Base-by-base conservation (phyloP, 345 rosid genomes). In the Rhodamnia argentea region DNA sequence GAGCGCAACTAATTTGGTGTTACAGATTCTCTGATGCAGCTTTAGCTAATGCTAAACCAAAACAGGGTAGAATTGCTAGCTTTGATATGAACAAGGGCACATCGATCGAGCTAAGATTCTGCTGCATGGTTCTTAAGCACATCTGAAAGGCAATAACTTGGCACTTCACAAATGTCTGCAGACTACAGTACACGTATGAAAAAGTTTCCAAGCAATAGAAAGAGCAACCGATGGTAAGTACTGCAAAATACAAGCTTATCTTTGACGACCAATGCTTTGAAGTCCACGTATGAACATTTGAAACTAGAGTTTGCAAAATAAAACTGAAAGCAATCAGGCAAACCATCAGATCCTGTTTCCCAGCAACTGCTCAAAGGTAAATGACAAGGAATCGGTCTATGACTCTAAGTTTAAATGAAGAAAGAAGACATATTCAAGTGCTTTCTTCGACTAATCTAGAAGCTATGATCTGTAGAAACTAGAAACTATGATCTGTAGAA, bases 401-500 rank as follows among this genome's bases (percentile, higher is more conserved):
- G 47, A 70, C 37, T 70, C 81, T 70, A 70, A 70, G 81, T 70
- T 37, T 37, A 37, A 70, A 70, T 20, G 81, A 42, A 52, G 26
- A 83, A 74, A 83, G 86, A 55, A 83, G n/a, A 52, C 50, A 37
- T 37, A 70, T 37, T 37, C 47, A 29, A 40, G 82, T 86, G 83
- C 87, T 87, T 85, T 76, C 56, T 89, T 91, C 93, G 91, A 89
- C 95, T 96, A 88, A 88, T 85, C 51, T 92, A 87, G 84, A 92
- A 87, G 83, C 91, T 89, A 89, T 90, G 91, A 87, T 91, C 91
- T 87, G 91, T 90, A 90, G 96, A 94, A 90, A 92, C 91, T 84
- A 95, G 84, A 92, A 87, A 82, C 91, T 89, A 89, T 90, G 91
- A 87, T 91, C 91, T 87, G 91, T 90, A 90, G 96, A 94, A 90